These are phyloP conservation scores for Nakazawaea molendinolei DNA, from an alignment of 805 yeast species.

Conservation along the genomic window DNA sequence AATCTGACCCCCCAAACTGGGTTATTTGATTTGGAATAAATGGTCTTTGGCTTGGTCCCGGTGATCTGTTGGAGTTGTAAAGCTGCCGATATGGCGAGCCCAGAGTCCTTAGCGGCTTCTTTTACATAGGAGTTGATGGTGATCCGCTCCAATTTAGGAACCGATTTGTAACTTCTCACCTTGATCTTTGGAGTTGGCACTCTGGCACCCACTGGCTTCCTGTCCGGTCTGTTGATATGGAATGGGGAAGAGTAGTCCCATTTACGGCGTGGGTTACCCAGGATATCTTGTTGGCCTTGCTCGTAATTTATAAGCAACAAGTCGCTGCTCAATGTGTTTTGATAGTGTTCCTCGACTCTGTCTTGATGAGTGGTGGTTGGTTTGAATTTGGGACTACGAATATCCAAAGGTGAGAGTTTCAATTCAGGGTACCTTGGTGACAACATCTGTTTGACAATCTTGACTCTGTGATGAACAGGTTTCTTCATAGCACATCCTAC, in stretches of 20 bases:
- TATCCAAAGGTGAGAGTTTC: conserved; percentile 62
- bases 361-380: conserved; percentile 77
- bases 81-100: conserved; percentile 69
- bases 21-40: conserved; percentile 72
- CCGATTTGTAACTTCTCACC: conserved; percentile 58
- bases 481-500: conserved; percentile 68
- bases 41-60: conserved; percentile 72
- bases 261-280: conserved; percentile 67
- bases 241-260: conserved; percentile 91
- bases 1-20: conserved; percentile 82
- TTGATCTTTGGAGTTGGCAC: conserved; percentile 69
- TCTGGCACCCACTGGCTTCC: conserved; percentile 69
- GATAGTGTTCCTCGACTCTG: conserved; percentile 70
- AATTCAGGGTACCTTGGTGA: conserved; percentile 71
- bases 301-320: conserved; percentile 68
- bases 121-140: conserved; percentile 71
- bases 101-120: conserved; percentile 61
- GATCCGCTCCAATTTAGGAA: conserved; percentile 68
- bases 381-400: conserved; percentile 69
- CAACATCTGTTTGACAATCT: conserved; percentile 64
- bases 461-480: conserved; percentile 89
- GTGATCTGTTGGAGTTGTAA: conserved; percentile 89
- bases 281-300: conserved; percentile 48
- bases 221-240: conserved; percentile 73
- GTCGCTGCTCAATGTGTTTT: conserved; percentile 69